These are phyloP conservation scores for Umbilicus rupestris DNA, from an alignment of 164 flowering plant species.

Conservation along the genomic window DNA sequence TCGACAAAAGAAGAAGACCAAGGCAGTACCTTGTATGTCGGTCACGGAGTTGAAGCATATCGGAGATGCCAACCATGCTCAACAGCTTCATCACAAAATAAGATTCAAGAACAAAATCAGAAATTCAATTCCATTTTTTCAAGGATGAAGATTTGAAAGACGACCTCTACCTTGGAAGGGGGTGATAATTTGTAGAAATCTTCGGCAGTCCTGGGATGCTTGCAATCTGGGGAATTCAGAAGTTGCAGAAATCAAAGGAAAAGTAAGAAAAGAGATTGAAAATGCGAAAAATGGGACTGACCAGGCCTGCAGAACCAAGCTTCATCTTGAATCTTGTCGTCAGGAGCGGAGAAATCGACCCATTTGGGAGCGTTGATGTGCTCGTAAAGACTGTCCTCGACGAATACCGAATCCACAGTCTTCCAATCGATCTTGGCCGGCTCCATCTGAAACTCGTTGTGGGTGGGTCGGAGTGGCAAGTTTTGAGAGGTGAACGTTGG, in stretches of 20 bases:
- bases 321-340: constrained; percentile 38
- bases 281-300: constrained; percentile 13
- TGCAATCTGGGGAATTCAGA: constrained; percentile 47
- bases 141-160: neutral
- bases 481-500: neutral
- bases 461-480: neutral
- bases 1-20: neutral
- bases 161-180: constrained; percentile 37
- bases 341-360: constrained; percentile 62
- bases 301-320: constrained; percentile 90
- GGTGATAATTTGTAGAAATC: constrained; percentile 46
- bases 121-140: neutral
- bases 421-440: constrained; percentile 87
- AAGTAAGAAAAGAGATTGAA: neutral
- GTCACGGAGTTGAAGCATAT: constrained; percentile 33
- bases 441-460: constrained; percentile 39
- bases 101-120: neutral
- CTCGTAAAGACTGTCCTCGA: constrained; percentile 57
- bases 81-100: constrained; percentile 13
- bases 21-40: constrained; percentile 36
- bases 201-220: constrained; percentile 68
- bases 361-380: constrained; percentile 81
- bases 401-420: constrained; percentile 50
- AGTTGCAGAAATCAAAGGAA: neutral
- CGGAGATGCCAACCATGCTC: constrained; percentile 24